Evolutionary conservation across 2,329 filamentous ascomycete species (phyloP).

Genomic region (Neurospora sp.): DNA sequence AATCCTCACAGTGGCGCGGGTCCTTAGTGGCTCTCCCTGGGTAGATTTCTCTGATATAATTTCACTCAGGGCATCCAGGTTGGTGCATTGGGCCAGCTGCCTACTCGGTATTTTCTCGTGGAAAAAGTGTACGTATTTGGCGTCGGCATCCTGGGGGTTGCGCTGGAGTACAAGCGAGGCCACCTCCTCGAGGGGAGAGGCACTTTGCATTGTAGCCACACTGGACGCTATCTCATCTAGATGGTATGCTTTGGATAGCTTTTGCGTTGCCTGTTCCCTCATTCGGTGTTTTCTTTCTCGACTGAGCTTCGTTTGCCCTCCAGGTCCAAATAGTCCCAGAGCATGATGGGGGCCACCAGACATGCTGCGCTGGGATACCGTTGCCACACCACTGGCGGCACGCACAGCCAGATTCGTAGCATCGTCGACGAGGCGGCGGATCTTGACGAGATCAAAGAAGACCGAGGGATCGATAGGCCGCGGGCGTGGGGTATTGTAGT

Average conservation of each 20-base stretch:
- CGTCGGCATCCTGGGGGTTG: conserved; percentile 57
- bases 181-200: conserved; percentile 67
- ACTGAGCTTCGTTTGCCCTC: conserved; percentile 55
- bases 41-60: conserved; percentile 54
- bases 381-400: conserved; percentile 63
- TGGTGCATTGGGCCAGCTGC: conserved; percentile 62
- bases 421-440: conserved; percentile 69
- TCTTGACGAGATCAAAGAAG: conserved; percentile 77
- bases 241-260: conserved; percentile 66
- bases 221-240: conserved; percentile 77
- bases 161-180: conserved; percentile 63
- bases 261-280: conserved; percentile 69
- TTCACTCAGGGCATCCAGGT: conserved; percentile 53
- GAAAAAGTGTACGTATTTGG: conserved; percentile 86
- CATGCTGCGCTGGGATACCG: conserved; percentile 49
- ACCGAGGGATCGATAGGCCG: conserved; percentile 69
- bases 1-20: conserved; percentile 61
- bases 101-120: conserved; percentile 78
- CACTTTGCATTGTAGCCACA: conserved; percentile 74
- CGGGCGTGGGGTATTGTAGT: conserved; percentile 67
- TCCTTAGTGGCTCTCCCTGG: conserved; percentile 59
- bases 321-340: conserved; percentile 40
- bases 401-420: conserved; percentile 68
- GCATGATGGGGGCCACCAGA: conserved; percentile 32
- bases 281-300: conserved; percentile 68